phyloP scores from a whole-genome alignment of 495 filamentous ascomycete species.

The Tuber calosporum region DNA sequence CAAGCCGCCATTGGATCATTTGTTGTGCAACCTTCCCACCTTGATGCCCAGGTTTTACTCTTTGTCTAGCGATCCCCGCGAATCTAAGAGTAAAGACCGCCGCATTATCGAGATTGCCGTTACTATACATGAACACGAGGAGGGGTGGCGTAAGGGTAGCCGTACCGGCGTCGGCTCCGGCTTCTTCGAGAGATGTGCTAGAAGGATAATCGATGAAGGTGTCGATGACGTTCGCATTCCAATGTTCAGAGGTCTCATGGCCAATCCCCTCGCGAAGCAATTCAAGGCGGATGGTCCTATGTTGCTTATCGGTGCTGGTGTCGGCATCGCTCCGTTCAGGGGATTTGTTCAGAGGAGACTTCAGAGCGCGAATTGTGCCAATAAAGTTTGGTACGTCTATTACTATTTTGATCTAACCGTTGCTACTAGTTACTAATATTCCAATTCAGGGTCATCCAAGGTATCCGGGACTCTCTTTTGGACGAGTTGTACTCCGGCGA shows the following conservation, averaged over 20 bases:
- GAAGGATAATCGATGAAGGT: constrained; percentile 58
- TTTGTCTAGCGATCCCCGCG: constrained; percentile 86
- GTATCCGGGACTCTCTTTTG: constrained; percentile 82
- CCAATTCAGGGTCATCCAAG: constrained; percentile 67
- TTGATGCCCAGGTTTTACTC: constrained; percentile 98
- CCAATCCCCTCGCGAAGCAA: constrained; percentile 83
- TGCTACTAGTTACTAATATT: constrained; percentile 7
- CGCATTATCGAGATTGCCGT: constrained; percentile 92
- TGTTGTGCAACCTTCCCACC: constrained; percentile 71
- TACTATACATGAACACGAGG: constrained; percentile 75
- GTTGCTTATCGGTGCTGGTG: constrained; percentile 92
- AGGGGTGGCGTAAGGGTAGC: constrained; percentile 59
- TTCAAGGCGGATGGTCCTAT: constrained; percentile 91
- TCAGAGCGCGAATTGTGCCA: constrained; percentile 92
- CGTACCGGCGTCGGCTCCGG: constrained; percentile 71
- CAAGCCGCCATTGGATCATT: constrained; percentile 71
- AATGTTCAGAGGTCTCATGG: constrained; percentile 99
- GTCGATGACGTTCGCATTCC: constrained; percentile 64
- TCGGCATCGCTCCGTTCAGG: constrained; percentile 93
- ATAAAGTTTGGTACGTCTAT: constrained; percentile 74
- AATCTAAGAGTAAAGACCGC: constrained; percentile 66
- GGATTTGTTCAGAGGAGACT: constrained; percentile 93
- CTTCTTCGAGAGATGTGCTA: constrained; percentile 76
- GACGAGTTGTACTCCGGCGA: constrained; percentile 95
- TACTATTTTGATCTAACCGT: background rate